Evolutionary conservation across 1,139 yeast genomes (phyloP).

Genomic region (Magnusiomyces sp.): DNA sequence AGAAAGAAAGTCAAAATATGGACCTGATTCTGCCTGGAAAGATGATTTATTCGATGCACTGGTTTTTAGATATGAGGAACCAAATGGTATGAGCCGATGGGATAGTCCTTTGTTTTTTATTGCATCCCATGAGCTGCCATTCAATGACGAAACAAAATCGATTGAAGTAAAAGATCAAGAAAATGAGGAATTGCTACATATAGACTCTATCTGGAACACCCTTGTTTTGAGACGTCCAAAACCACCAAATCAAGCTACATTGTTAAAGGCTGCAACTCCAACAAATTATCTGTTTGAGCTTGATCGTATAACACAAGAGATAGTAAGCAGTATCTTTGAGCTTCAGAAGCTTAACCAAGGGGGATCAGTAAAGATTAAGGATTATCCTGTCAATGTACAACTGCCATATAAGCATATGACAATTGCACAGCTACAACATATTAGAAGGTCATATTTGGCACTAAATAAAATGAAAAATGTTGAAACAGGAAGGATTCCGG

Average conservation of each 20-base stretch:
- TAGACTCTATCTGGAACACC: slow-evolving; percentile 66
- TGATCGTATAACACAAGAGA: slow-evolving; percentile 62
- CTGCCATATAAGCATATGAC: slow-evolving; percentile 60
- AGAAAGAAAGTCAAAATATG: neutral
- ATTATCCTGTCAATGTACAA: slow-evolving; percentile 38
- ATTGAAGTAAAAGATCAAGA: too few species aligned
- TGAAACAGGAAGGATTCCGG: slow-evolving; percentile 56
- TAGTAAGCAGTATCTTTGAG: slow-evolving; percentile 49
- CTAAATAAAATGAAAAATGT: slow-evolving; percentile 69
- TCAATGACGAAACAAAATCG: slow-evolving; percentile 39
- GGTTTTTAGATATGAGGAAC: slow-evolving; percentile 87
- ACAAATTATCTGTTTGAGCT: slow-evolving; percentile 71
- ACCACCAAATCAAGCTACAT: slow-evolving; percentile 35
- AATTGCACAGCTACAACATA: slow-evolving; percentile 72
- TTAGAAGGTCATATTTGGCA: slow-evolving; percentile 70
- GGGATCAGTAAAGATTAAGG: slow-evolving; percentile 40
- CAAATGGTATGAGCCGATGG: slow-evolving; percentile 81
- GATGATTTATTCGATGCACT: slow-evolving; percentile 57
- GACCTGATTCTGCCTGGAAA: slow-evolving; percentile 49
- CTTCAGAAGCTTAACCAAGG: slow-evolving; percentile 50
- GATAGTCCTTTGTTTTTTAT: slow-evolving; percentile 83
- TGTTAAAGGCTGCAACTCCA: slow-evolving; percentile 63
- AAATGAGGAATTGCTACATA: slow-evolving; percentile 50
- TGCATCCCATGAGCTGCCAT: too few species aligned
- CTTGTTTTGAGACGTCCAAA: slow-evolving; percentile 53